phyloP scores from a whole-genome alignment of 306 rosid species.

The Abrus precatorius region DNA sequence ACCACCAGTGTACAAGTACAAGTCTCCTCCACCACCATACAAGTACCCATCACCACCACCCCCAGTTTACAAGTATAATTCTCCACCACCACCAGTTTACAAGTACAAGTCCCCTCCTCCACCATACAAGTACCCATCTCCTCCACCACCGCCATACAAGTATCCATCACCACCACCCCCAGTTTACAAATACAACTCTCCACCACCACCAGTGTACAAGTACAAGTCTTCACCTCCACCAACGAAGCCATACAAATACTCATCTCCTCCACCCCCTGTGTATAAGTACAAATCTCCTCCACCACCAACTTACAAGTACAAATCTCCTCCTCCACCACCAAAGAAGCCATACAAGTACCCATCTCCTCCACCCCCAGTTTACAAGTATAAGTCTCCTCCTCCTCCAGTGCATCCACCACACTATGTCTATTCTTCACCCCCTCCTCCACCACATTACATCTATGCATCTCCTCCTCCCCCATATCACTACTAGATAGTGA shows the following conservation, averaged over 20 bases:
- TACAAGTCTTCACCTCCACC: slow-evolving; percentile 22
- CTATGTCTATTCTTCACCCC: background rate
- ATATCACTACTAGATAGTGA: slow-evolving; percentile 59
- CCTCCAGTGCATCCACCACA: background rate
- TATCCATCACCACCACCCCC: slow-evolving; percentile 29
- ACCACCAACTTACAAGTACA: slow-evolving; percentile 17
- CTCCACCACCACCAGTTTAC: slow-evolving; percentile 14
- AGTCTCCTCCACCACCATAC: slow-evolving; percentile 29
- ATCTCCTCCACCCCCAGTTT: background rate
- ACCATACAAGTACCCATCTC: background rate
- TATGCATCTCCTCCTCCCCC: slow-evolving; percentile 80
- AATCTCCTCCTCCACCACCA: slow-evolving; percentile 20
- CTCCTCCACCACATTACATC: slow-evolving; percentile 53
- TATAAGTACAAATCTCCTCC: background rate
- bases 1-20: background rate
- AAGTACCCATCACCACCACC: slow-evolving; percentile 38
- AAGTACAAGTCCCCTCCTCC: slow-evolving; percentile 41
- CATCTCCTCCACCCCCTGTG: background rate
- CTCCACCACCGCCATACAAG: slow-evolving; percentile 12
- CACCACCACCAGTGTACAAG: background rate
- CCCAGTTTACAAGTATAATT: background rate
- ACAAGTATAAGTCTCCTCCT: slow-evolving; percentile 15
- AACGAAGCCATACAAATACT: slow-evolving; percentile 22
- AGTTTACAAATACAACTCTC: background rate
- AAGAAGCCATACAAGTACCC: background rate